Evolutionary conservation across 2,329 filamentous ascomycete species (phyloP).

Genomic region (Fusarium sp.): DNA sequence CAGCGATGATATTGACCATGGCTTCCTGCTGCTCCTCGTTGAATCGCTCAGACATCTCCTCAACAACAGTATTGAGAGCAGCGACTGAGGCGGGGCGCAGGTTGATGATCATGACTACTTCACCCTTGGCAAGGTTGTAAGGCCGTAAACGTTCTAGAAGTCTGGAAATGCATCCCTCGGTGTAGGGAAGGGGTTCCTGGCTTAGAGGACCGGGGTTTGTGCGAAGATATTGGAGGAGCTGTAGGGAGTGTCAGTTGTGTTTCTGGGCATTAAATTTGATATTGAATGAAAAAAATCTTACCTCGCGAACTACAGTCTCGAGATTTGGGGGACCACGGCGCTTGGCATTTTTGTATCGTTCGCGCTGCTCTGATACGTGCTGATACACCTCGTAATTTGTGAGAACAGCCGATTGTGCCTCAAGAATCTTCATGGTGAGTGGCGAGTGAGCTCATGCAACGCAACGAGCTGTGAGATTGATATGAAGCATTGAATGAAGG

Average conservation of each 20-base stretch:
- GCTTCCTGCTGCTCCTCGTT: constrained; percentile 66
- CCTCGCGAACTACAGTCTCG: constrained; percentile 72
- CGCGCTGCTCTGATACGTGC: constrained; percentile 68
- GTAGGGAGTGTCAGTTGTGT: constrained; percentile 8
- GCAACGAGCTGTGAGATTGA: not conserved
- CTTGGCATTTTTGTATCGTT: constrained; percentile 61
- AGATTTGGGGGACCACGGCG: constrained; percentile 66
- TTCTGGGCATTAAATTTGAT: not conserved
- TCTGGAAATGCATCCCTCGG: constrained; percentile 59
- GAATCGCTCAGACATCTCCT: constrained; percentile 72
- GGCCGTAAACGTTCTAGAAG: constrained; percentile 66
- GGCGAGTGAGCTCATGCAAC: not conserved
- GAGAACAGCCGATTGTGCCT: constrained; percentile 74
- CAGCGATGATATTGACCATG: constrained; percentile 66
- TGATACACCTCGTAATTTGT: constrained; percentile 79
- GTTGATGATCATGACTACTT: constrained; percentile 75
- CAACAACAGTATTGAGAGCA: constrained; percentile 70
- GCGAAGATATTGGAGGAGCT: constrained; percentile 71
- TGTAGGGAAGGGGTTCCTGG: constrained; percentile 64
- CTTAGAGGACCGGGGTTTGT: constrained; percentile 66
- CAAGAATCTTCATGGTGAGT: constrained; percentile 73
- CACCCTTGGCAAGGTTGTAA: constrained; percentile 73
- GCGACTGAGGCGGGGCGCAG: constrained; percentile 67
- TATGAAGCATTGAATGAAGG: not conserved
- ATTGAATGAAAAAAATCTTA: constrained; percentile 48